Evolutionary conservation across 257 asterid genomes (phyloP), one percentile per base, ranked within the genome.

Genomic region (Anisodus acutangulus): DNA sequence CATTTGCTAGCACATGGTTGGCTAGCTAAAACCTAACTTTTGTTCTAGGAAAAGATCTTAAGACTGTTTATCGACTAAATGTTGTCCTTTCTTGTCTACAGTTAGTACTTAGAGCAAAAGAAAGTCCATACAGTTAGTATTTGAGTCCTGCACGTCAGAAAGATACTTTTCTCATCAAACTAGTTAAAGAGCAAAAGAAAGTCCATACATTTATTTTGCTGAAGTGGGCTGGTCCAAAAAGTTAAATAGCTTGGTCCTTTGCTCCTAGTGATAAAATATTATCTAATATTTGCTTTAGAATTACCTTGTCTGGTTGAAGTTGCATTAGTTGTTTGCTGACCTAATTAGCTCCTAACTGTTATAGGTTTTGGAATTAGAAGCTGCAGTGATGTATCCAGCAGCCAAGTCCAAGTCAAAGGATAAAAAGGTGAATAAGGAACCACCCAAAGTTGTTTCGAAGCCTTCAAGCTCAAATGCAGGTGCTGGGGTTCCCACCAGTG

Each of bases 321-420:
- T 80, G 35, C 85, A 35, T 70, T 87, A 81, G 53, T 84, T 76
- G 41, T 81, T 84, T 79, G 15, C 85, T 84, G 55, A 89, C 55
- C 72, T 83, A 15, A 59, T 41, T 85, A 78, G 54, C 81, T 35
- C 84, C 81, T 84, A 58, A 15, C 17, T 82, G 70, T 86, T 89
- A 84, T 91, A 88, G 97, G 85, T 83, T 70, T 85, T 55, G 62
- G 53, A 85, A 84, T 51, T 85, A 68, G 88, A 87, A 87, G 83
- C 83, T 72, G 83, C 58, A 82, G 85, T 83, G 78, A 95, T 95
- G 99, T 92, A 97, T 92, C 92, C 93, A 57, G 93, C 93, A 70
- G 88, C 95, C 12, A 91, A 83, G 87, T 91, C 98, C 81, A 94
- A 93, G 85, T 88, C 94, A 78, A 94, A 94, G 87, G 99, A 94